Base-by-base conservation (phyloP, 2,329 filamentous ascomycete species). In the Hypoxylon sp. region DNA sequence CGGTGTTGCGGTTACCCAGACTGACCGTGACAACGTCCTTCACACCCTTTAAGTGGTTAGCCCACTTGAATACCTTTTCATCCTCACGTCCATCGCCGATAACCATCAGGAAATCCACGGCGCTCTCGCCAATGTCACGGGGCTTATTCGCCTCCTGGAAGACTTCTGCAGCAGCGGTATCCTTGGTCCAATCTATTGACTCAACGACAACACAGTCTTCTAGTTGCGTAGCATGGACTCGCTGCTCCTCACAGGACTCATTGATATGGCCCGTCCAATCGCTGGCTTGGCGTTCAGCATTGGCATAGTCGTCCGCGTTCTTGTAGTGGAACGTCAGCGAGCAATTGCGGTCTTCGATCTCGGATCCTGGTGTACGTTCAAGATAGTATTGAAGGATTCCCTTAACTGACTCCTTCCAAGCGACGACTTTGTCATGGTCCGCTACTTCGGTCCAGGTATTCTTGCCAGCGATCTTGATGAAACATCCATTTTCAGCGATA, bases 211-310 rank as follows among this genome's bases (percentile, higher is more conserved):
- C 85, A 30, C 86, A 88, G 21, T 90, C 85, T 48, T 94, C 89
- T 9, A 90, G 77, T 1, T 89, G 87, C 12, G 96, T 83, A 4
- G 93, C 93, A 66, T 91, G 90, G 3, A 97, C 88, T 21, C 86
- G 82, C 71, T 95, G 90, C 46, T 81, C 83, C 67, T 91, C 87
- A 68, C 91, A 96, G 0, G 91, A 89, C 67, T 96, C 92, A 67
- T 97, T 97, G 77, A 97, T 94, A 65, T 97, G 92, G 56, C 90
- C 92, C 0, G 91, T 91, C 66, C 91, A 96, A 68, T 97, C 93
- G 13, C 88, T 89, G 0, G 91, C 93, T 63, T 92, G 88, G 13
- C 91, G 86, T 50, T 82, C 79, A 0, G 92, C 92, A 16, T 83
- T 81, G 41, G 88, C 84, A 50, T 83, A 83, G 67, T 97, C 90